Percentiles rank a stretch among this genome's conserved stretches.
Evolutionary conservation across 2,329 filamentous ascomycete species (phyloP).

Genomic region (Penicillium sp.): DNA sequence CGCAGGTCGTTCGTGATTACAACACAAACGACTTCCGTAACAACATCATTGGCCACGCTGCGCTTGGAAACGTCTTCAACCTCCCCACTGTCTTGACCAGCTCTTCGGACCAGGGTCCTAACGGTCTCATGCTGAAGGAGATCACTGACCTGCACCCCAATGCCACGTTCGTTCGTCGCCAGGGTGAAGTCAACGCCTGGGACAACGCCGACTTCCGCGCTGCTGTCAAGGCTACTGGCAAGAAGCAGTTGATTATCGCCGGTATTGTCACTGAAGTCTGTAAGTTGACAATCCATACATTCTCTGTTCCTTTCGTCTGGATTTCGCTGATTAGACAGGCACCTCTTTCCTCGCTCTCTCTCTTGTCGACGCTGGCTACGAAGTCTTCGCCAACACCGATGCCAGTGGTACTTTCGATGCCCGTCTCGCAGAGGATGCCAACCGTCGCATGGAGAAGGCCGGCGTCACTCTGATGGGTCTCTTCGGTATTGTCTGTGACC

Average conservation of each 20-base stretch:
- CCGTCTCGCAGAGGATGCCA: constrained; percentile 55
- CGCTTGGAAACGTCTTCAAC: constrained; percentile 65
- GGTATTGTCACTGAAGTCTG: constrained; percentile 77
- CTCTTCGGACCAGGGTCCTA: constrained; percentile 69
- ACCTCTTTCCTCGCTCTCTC: constrained; percentile 74
- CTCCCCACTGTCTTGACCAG: constrained; percentile 70
- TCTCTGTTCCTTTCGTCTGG: no score
- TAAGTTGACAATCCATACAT: constrained; percentile 26
- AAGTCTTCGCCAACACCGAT: constrained; percentile 48
- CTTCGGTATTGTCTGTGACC: constrained; percentile 65
- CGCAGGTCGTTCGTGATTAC: constrained; percentile 62
- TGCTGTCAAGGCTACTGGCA: constrained; percentile 65
- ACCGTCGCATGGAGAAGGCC: constrained; percentile 65
- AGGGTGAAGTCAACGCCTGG: constrained; percentile 76
- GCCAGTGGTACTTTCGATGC: constrained; percentile 38
- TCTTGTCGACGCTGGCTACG: constrained; percentile 69
- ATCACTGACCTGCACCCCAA: constrained; percentile 68
- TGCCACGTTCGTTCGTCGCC: constrained; percentile 65
- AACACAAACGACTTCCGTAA: constrained; percentile 65
- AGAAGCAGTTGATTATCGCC: constrained; percentile 69
- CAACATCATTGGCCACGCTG: constrained; percentile 68
- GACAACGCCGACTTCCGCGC: constrained; percentile 69
- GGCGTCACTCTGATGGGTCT: constrained; percentile 58
- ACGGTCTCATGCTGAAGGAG: constrained; percentile 70
- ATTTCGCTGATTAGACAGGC: constrained; percentile 36